Evolutionary conservation across 176 grass and related monocot species (phyloP).

Genomic region (Eremochloa ophiuroides): DNA sequence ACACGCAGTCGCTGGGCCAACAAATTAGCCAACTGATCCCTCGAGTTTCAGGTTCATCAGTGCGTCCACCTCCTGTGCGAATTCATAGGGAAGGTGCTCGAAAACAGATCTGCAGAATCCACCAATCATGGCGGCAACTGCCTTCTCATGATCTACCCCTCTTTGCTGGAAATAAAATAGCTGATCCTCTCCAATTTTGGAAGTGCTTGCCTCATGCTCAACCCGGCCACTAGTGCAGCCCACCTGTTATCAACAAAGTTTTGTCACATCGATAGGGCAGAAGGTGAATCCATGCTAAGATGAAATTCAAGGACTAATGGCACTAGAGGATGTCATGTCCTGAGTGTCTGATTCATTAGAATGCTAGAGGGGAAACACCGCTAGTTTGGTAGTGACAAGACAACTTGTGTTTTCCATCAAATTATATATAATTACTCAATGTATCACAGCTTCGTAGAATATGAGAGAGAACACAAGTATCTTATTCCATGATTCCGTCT

Average conservation of each 20-base stretch:
- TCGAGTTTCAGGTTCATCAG: constrained; percentile 97
- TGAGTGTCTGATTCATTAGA: neutral
- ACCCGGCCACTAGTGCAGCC: constrained; percentile 61
- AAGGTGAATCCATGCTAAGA: neutral
- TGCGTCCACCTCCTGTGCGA: constrained; percentile 84
- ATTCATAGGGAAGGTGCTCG: constrained; percentile 84
- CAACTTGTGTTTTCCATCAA: neutral
- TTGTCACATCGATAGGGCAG: neutral
- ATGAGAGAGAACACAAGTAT: neutral
- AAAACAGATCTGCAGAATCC: constrained; percentile 93
- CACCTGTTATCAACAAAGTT: constrained; percentile 53
- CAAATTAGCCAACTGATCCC: constrained; percentile 86
- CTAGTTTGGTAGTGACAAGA: neutral
- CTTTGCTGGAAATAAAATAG: constrained; percentile 99
- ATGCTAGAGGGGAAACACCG: neutral
- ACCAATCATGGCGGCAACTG: constrained; percentile 92
- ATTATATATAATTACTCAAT: neutral
- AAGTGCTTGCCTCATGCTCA: constrained; percentile 97
- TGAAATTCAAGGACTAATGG: neutral
- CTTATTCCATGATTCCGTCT: neutral
- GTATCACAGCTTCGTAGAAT: neutral
- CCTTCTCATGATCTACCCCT: constrained; percentile 93
- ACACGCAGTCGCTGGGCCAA: neutral
- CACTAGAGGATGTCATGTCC: neutral
- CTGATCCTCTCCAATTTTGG: constrained; percentile 97